phyloP scores from a whole-genome alignment of 768 basidiomycete species.

The Podaxis pistillaris region DNA sequence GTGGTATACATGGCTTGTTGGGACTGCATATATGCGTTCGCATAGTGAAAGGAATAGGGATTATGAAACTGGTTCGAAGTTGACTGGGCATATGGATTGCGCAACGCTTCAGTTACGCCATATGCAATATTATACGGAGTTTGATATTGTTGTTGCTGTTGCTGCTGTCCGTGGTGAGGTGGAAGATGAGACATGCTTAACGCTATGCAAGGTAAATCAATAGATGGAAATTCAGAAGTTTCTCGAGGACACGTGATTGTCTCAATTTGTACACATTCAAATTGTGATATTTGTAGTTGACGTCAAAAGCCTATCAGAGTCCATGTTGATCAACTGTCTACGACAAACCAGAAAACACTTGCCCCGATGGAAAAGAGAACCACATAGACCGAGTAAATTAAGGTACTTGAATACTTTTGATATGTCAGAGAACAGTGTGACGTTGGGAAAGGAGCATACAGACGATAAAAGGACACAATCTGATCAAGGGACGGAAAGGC shows the following conservation, averaged over 20 bases:
- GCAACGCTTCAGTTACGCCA: not conserved
- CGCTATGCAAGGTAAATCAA: not conserved
- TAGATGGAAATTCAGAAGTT: not conserved
- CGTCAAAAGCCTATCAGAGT: not conserved
- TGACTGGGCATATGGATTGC: slow-evolving; percentile 18
- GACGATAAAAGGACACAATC: slow-evolving; percentile 12
- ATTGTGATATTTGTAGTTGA: not conserved
- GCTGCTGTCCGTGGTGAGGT: slow-evolving; percentile 1
- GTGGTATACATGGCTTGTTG: slow-evolving; percentile 11
- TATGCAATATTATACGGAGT: not conserved
- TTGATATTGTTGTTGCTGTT: slow-evolving; percentile 4
- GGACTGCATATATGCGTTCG: slow-evolving; percentile 50
- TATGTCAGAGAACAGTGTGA: slow-evolving; percentile 12
- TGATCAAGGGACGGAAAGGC: slow-evolving; percentile 9
- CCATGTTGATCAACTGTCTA: slow-evolving; percentile 14
- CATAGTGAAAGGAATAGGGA: slow-evolving; percentile 49
- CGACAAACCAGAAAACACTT: slow-evolving; percentile 8
- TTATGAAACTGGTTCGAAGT: slow-evolving; percentile 18
- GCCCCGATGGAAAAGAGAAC: slow-evolving; percentile 13
- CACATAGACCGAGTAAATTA: slow-evolving; percentile 15
- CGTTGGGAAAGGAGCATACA: slow-evolving; percentile 16
- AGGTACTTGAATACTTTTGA: slow-evolving; percentile 16
- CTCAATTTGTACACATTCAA: not conserved
- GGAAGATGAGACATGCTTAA: not conserved
- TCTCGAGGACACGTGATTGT: slow-evolving; percentile 9